A percentile compares a stretch with the other conserved stretches of the same genome.
Conservation (phyloP, 2,329 filamentous ascomycete genomes). For the Clonostachys rosea region DNA sequence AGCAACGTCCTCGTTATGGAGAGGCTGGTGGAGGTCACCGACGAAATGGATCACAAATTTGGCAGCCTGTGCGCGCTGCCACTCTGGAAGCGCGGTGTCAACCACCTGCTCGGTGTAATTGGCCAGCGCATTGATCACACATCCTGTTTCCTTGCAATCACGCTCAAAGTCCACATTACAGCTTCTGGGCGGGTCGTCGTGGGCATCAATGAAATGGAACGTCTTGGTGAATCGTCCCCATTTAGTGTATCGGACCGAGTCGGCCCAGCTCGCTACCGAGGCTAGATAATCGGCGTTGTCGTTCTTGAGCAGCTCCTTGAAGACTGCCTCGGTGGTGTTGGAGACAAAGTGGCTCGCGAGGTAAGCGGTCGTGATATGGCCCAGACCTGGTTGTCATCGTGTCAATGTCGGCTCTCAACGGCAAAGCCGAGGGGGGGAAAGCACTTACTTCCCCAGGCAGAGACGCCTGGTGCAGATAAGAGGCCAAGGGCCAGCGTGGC, state of each 20-base stretch:
- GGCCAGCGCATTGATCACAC: conserved; percentile 54
- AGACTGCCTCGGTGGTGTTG: conserved; percentile 47
- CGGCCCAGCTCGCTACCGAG: conserved; percentile 62
- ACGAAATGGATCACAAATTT: conserved; percentile 67
- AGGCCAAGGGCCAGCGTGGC: conserved; percentile 18
- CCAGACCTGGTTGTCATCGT: conserved; percentile 38
- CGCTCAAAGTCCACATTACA: conserved; percentile 55
- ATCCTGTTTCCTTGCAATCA: conserved; percentile 59
- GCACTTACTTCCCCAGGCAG: conserved; percentile 36
- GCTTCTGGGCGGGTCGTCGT: conserved; percentile 52
- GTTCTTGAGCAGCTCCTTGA: conserved; percentile 53
- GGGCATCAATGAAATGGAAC: conserved; percentile 67
- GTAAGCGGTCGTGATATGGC: conserved; percentile 63
- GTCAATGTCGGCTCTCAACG: background rate
- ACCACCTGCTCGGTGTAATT: conserved; percentile 56
- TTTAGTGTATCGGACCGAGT: conserved; percentile 60
- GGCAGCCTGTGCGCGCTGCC: conserved; percentile 51
- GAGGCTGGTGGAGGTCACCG: conserved; percentile 65
- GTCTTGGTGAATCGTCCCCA: conserved; percentile 57
- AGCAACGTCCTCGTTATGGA: conserved; percentile 60
- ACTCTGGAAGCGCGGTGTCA: conserved; percentile 35
- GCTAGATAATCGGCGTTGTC: conserved; percentile 54
- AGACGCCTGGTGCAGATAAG: conserved; percentile 22
- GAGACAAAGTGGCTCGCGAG: conserved; percentile 57
- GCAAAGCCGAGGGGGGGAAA: background rate